Base-by-base conservation (phyloP, 257 asterid genomes). In the Craterostigma plantagineum region DNA sequence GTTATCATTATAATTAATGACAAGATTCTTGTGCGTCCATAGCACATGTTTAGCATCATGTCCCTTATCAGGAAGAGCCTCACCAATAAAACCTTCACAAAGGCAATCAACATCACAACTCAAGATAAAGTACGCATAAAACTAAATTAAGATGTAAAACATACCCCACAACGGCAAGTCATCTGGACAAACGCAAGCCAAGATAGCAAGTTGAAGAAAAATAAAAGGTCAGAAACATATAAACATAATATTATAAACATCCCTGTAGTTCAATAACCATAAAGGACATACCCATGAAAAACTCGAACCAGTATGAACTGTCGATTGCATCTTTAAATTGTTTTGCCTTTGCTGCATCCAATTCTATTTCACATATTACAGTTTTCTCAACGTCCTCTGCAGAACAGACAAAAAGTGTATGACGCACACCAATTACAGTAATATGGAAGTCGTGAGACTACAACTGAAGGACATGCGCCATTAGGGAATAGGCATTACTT, bases 161-260 rank as follows among this genome's bases (percentile, higher is more conserved):
- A 60, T 78, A 86, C 97, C 97, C 97, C 97, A 87, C 49, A 87
- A 47, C 3, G 97, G 97, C 67, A 87, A 70, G 62, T 87, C 97
- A 73, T 87, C 97, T 87, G 90, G 64, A 45, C 54, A 52, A 46
- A 54, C 30, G 59, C 57, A 47, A 55, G 42, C 63, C 49, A 37
- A 56, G 43, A 45, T 39, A 15, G 42, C 13, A 61, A 45, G 56
- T 50, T 46, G 34, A 55, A 55, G 6, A 23, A 38, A 61, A 58
- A n/a, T n/a, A 49, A 55, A 18, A 35, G 38, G 57, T 69, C 46
- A 69, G 69, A 57, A 42, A 23, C 30, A 23, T 2, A 2, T 23
- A 9, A 13, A 49, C 11, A 39, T 10, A n/a, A n/a, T n/a, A n/a
- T n/a, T n/a, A n/a, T n/a, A 23, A 23, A 23, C 30, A n/a, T n/a